Conservation (phyloP, 2,329 filamentous ascomycete species). For the Tolypocladium paradoxum region DNA sequence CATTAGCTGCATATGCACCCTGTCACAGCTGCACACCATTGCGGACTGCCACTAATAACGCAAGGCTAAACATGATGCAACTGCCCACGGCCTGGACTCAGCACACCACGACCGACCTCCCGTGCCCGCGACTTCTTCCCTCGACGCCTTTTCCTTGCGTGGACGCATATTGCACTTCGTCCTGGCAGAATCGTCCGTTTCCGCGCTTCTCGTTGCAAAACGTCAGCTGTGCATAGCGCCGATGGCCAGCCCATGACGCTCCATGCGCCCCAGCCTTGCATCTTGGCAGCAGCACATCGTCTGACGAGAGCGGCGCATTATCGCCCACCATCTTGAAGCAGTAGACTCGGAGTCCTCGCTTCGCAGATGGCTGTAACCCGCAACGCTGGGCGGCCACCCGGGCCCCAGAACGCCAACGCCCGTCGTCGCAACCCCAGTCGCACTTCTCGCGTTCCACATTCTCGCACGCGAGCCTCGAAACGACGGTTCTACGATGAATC, state of each 20-base stretch:
- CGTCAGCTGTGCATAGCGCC: not conserved
- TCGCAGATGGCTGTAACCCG: conserved; percentile 18
- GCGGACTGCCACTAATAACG: not conserved
- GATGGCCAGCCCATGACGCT: not conserved
- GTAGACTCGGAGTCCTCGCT: not conserved
- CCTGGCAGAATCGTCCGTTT: not conserved
- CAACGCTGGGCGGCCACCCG: conserved; percentile 9
- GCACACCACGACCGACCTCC: not conserved
- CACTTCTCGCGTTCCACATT: conserved; percentile 5
- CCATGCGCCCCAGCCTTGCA: not conserved
- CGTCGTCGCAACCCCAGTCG: conserved; percentile 14
- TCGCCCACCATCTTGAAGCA: not conserved
- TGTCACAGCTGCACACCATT: not conserved
- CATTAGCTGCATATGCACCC: not conserved
- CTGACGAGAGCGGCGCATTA: not conserved
- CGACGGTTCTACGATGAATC: conserved; percentile 4
- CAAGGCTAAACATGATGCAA: not conserved
- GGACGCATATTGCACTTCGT: not conserved
- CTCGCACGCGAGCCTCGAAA: conserved; percentile 1
- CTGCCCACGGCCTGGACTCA: not conserved
- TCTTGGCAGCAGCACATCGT: not conserved
- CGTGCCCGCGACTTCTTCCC: not conserved
- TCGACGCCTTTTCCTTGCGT: not conserved
- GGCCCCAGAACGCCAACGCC: conserved; percentile 1
- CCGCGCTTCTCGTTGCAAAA: not conserved